Evolutionary conservation across 2,329 filamentous ascomycete species (phyloP).

Genomic region (Coniochaeta sp.): DNA sequence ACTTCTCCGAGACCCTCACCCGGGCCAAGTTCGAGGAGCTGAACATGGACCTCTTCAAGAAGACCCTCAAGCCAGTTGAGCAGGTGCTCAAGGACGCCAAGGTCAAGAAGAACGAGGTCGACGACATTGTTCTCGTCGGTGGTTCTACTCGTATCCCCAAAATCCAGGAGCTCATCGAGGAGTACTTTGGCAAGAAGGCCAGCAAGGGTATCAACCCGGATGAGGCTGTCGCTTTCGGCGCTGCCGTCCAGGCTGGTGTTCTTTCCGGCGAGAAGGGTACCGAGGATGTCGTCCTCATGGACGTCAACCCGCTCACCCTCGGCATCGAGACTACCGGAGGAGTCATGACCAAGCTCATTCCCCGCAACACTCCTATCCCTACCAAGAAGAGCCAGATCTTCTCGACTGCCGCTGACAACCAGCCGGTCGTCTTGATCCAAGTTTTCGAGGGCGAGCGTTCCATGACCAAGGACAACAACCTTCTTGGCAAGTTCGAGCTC

Average conservation of each 20-base stretch:
- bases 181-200: constrained; percentile 94
- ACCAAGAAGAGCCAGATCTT: constrained; percentile 98
- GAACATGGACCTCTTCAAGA: constrained; percentile 99
- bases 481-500: constrained; percentile 96
- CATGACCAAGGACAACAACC: constrained; percentile 95
- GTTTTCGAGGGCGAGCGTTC: constrained; percentile 91
- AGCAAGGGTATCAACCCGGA: constrained; percentile 99
- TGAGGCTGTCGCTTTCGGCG: constrained; percentile 96
- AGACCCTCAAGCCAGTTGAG: constrained; percentile 97
- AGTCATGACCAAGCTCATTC: constrained; percentile 96
- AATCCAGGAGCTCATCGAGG: constrained; percentile 89
- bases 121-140: constrained; percentile 96
- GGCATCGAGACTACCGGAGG: constrained; percentile 97
- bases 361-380: constrained; percentile 88
- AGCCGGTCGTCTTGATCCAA: constrained; percentile 91
- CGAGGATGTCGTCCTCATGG: constrained; percentile 82
- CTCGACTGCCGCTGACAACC: constrained; percentile 94
- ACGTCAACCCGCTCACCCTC: constrained; percentile 92
- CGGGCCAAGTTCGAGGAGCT: constrained; percentile 99
- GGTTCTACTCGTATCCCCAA: constrained; percentile 99
- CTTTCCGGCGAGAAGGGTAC: constrained; percentile 82
- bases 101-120: constrained; percentile 88
- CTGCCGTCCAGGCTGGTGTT: constrained; percentile 94
- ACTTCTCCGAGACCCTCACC: constrained; percentile 97
- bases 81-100: constrained; percentile 98